These are phyloP conservation scores for Colletotrichum cereale DNA, from an alignment of 2,329 filamentous ascomycete genomes.

Conservation along the genomic window DNA sequence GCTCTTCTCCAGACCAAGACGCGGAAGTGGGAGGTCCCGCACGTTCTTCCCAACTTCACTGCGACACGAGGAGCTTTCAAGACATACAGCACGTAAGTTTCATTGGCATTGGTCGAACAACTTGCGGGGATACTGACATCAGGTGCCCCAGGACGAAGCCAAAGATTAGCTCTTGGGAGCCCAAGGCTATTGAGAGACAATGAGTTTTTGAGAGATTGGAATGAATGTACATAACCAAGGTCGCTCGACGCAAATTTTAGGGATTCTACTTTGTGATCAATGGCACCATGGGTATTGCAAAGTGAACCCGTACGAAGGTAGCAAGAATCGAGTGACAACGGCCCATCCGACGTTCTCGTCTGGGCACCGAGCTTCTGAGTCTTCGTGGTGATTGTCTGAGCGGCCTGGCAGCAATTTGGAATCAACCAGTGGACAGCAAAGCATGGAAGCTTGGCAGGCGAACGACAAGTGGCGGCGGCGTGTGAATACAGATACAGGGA, in stretches of 20 bases:
- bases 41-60: constrained; percentile 81
- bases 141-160: constrained; percentile 59
- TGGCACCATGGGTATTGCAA: background rate
- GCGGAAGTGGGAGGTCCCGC: constrained; percentile 80
- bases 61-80: constrained; percentile 84
- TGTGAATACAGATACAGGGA: background rate
- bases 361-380: background rate
- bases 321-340: background rate
- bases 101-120: background rate
- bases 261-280: constrained; percentile 28
- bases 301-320: background rate
- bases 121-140: background rate
- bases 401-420: background rate
- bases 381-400: background rate
- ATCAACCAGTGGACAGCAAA: background rate
- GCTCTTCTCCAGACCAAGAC: constrained; percentile 74
- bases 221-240: constrained; percentile 36
- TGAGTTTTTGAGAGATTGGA: constrained; percentile 24
- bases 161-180: constrained; percentile 67
- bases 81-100: constrained; percentile 92
- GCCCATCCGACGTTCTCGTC: background rate
- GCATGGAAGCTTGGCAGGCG: background rate
- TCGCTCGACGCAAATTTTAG: constrained; percentile 33
- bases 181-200: constrained; percentile 48
- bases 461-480: background rate